phyloP scores from a whole-genome alignment of 176 grass and related monocot genomes.

The Typha latifolia region DNA sequence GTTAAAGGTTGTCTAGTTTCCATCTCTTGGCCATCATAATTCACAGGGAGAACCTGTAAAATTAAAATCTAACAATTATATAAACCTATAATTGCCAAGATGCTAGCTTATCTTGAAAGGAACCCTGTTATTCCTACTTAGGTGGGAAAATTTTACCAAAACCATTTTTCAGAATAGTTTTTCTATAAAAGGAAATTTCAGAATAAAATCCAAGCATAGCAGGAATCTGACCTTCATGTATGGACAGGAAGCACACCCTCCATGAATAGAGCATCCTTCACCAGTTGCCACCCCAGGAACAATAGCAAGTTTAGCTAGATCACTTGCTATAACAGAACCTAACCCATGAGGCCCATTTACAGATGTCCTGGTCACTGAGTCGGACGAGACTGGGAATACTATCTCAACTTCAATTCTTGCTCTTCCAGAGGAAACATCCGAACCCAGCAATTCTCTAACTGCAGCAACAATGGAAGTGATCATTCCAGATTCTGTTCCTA shows the following conservation, averaged over 20 bases:
- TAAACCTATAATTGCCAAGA: too few species aligned
- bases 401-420: slow-evolving; percentile 87
- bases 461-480: slow-evolving; percentile 85
- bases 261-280: slow-evolving; percentile 97
- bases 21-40: too few species aligned
- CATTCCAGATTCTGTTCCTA: slow-evolving; percentile 98
- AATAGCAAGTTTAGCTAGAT: slow-evolving; percentile 46
- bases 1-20: too few species aligned
- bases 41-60: too few species aligned
- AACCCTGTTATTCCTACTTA: too few species aligned
- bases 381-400: slow-evolving; percentile 87
- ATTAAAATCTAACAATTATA: too few species aligned
- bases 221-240: slow-evolving; percentile 80
- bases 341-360: slow-evolving; percentile 29
- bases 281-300: slow-evolving; percentile 72
- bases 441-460: slow-evolving; percentile 51
- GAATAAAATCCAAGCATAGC: too few species aligned
- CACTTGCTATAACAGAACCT: slow-evolving; percentile 20
- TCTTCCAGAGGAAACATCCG: slow-evolving; percentile 22
- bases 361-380: slow-evolving; percentile 64
- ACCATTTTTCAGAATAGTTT: neutral
- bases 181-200: neutral
- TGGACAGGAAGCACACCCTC: slow-evolving; percentile 89
- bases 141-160: neutral
- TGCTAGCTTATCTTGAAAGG: too few species aligned